Percentiles rank a stretch among this genome's conserved stretches.
phyloP scores from a whole-genome alignment of 1,284 basidiomycete species.

The Rhodotorula sp. region DNA sequence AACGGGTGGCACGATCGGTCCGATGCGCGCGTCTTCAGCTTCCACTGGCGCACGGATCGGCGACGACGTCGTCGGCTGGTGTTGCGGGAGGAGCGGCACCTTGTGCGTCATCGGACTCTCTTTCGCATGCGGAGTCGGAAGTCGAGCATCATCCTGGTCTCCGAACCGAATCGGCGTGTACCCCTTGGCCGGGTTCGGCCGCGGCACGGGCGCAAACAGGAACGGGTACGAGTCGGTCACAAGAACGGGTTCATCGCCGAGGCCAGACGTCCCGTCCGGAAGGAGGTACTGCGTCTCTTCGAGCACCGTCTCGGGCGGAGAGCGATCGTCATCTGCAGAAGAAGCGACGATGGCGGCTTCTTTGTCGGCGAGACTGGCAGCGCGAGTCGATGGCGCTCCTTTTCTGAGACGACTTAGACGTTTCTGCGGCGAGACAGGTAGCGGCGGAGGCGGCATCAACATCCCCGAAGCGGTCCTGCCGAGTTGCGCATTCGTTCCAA shows the following conservation, averaged over 20 bases:
- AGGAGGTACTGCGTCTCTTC: constrained; percentile 14
- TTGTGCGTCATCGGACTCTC: not conserved
- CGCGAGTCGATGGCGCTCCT: constrained; percentile 4
- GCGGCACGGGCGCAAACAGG: not conserved
- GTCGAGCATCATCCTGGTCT: not conserved
- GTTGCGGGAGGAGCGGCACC: not conserved
- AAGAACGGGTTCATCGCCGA: not conserved
- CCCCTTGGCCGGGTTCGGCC: not conserved
- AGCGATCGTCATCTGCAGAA: not conserved
- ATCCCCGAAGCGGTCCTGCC: constrained; percentile 9
- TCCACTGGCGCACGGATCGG: not conserved
- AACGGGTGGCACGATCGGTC: not conserved
- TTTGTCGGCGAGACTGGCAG: not conserved
- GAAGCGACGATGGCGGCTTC: not conserved
- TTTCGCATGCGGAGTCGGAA: not conserved
- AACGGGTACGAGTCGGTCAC: not conserved
- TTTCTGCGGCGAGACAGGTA: constrained; percentile 4
- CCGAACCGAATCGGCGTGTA: constrained; percentile 1
- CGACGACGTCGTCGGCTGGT: not conserved
- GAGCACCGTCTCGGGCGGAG: constrained; percentile 1
- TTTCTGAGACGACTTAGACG: not conserved
- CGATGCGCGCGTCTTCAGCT: not conserved
- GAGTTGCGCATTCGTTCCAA: not conserved
- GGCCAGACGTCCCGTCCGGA: not conserved
- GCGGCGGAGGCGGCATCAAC: constrained; percentile 22